These are phyloP conservation scores for Zelopaecilomyces penicillatus DNA, from an alignment of 2,329 filamentous ascomycete genomes.

Conservation along the genomic window DNA sequence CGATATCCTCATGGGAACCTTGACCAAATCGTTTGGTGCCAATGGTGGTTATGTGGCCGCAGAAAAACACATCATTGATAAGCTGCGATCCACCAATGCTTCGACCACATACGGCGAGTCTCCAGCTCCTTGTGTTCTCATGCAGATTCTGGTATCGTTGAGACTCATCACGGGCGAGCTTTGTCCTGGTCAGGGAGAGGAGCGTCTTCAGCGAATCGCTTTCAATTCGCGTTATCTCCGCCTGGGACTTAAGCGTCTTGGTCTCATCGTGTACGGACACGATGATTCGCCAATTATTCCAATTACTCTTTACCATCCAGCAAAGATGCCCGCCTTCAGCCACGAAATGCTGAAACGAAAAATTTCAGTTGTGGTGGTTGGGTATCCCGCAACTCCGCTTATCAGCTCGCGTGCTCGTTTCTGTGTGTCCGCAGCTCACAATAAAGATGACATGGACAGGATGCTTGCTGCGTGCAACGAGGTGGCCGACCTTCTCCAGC, in stretches of 20 bases:
- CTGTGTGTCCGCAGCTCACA: slow-evolving; percentile 92
- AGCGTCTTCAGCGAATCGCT: slow-evolving; percentile 87
- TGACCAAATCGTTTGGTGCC: slow-evolving; percentile 97
- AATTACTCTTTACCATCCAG: slow-evolving; percentile 91
- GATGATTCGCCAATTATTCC: slow-evolving; percentile 98
- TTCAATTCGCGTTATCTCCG: slow-evolving; percentile 99
- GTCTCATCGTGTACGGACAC: slow-evolving; percentile 93
- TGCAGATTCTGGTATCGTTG: slow-evolving; percentile 82
- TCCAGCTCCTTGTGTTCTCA: slow-evolving; percentile 76
- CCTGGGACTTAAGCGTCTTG: slow-evolving; percentile 89
- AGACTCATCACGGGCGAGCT: slow-evolving; percentile 85
- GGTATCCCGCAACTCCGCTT: slow-evolving; percentile 90
- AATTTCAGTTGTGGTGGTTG: slow-evolving; percentile 94
- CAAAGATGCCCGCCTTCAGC: slow-evolving; percentile 96
- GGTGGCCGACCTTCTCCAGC: slow-evolving; percentile 80
- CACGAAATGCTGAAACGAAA: slow-evolving; percentile 98
- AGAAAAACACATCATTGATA: slow-evolving; percentile 85
- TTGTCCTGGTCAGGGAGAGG: slow-evolving; percentile 83
- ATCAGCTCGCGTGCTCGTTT: slow-evolving; percentile 93
- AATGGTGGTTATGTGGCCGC: slow-evolving; percentile 94
- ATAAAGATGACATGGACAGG: slow-evolving; percentile 94
- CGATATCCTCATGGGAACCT: slow-evolving; percentile 94
- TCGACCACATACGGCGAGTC: slow-evolving; percentile 82
- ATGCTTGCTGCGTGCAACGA: slow-evolving; percentile 85
- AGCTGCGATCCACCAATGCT: slow-evolving; percentile 77